These are phyloP conservation scores for Crotalaria pallida DNA, from an alignment of 306 rosid genomes.

Conservation along the genomic window DNA sequence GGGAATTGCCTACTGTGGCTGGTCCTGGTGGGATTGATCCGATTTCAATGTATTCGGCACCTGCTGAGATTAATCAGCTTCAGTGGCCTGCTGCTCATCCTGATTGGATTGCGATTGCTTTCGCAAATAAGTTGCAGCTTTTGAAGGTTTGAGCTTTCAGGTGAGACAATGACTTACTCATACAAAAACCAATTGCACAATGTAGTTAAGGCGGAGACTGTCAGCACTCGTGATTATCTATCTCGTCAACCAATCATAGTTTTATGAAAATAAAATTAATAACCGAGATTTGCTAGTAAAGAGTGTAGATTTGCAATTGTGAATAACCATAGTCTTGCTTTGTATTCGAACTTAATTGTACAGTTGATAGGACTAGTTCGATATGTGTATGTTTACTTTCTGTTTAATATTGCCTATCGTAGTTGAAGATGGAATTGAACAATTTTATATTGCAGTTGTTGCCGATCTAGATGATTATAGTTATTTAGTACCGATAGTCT, in stretches of 20 bases:
- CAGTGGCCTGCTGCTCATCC: slow-evolving; percentile 89
- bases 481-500: neutral
- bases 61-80: slow-evolving; percentile 72
- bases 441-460: neutral
- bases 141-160: slow-evolving; percentile 65
- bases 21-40: slow-evolving; percentile 84
- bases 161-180: neutral
- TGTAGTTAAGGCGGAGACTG: neutral
- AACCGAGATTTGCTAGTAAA: too few species aligned
- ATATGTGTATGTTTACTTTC: neutral
- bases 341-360: slow-evolving; percentile 9
- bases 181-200: neutral
- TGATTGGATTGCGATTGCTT: slow-evolving; percentile 89
- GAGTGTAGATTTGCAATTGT: too few species aligned
- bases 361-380: too few species aligned
- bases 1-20: slow-evolving; percentile 85
- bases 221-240: too few species aligned
- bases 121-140: slow-evolving; percentile 84
- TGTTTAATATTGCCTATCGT: neutral
- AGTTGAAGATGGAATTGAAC: neutral
- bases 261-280: too few species aligned
- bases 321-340: too few species aligned
- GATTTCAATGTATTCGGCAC: slow-evolving; percentile 64
- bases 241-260: too few species aligned
- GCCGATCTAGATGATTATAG: neutral